Base-by-base conservation (phyloP, 176 grass and related monocot species). In the Raddia distichophylla region DNA sequence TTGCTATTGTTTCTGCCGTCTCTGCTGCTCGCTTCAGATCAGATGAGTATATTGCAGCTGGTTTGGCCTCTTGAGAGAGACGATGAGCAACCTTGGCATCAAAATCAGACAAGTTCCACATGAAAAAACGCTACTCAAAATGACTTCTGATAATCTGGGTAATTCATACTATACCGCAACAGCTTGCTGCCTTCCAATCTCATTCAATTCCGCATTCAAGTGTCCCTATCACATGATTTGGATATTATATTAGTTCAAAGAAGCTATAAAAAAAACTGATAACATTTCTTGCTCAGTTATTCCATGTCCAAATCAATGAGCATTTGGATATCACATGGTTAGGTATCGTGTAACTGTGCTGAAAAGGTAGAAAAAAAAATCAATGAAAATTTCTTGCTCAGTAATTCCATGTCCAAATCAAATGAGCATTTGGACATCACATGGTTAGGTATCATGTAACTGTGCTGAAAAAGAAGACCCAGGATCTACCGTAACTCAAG, bases 11-110 rank as follows among this genome's bases (percentile, higher is more conserved):
- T 67, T 66, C 80, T 53, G 96, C 93, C 60, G 96, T 99, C 55
- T 99, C 87, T 42, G 87, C 82, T 10, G 91, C 93, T 54, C 93
- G 89, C 89, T 99, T 95, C 76, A 99, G 67, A 84, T 99, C 96
- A 60, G 93, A 99, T 13, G 96, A 90, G 58, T 95, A 99, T 74
- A 99, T 93, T 12, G 89, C 89, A 88, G 67, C 48, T 55, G 82
- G 76, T 49, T 91, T 99, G 48, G 35, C 64, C 75, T 93, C 93
- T 80, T 93, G 95, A 16, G 93, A 95, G 10, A 99, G 78, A 3
- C 83, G 82, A 75, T 57, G 77, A 49, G 85, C 91, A 82, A 90
- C 96, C 93, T 99, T 71, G 5, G 12, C n/a, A 79, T 59, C 13
- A 74, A 74, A 65, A 20, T 69, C 10, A 81, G 27, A 79, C 33